Evolutionary conservation across 2,329 filamentous ascomycete species (phyloP).

Genomic region (Ophiostoma perfectum): DNA sequence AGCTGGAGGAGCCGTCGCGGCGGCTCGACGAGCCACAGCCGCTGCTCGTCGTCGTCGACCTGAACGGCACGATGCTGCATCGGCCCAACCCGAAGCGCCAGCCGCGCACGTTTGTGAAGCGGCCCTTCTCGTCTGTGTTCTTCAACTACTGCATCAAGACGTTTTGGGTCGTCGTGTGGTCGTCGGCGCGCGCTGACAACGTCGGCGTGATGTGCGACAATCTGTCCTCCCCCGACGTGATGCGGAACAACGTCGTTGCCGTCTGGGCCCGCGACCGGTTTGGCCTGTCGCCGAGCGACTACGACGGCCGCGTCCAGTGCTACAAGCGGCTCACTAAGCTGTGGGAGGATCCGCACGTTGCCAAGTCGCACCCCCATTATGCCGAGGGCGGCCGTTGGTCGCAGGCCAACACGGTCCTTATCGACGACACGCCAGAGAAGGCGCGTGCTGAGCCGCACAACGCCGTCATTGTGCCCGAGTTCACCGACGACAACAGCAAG

Average conservation of each 20-base stretch:
- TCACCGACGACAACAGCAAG: constrained; percentile 46
- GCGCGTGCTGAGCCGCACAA: constrained; percentile 79
- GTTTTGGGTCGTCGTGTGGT: constrained; percentile 85
- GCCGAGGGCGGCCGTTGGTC: constrained; percentile 49
- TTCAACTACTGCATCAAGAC: constrained; percentile 66
- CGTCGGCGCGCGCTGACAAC: constrained; percentile 71
- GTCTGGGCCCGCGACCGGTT: constrained; percentile 77
- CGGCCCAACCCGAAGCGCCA: constrained; percentile 50
- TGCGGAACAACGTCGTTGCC: constrained; percentile 49
- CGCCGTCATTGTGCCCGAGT: constrained; percentile 74
- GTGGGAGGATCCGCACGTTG: constrained; percentile 54
- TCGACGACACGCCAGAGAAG: constrained; percentile 82
- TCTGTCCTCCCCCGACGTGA: constrained; percentile 36
- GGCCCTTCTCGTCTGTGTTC: constrained; percentile 65
- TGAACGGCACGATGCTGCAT: constrained; percentile 84
- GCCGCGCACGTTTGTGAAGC: constrained; percentile 53
- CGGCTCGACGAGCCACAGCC: constrained; percentile 48
- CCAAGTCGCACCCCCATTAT: constrained; percentile 41
- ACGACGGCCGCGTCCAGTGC: constrained; percentile 67
- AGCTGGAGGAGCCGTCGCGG: constrained; percentile 36
- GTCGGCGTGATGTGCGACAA: constrained; percentile 61
- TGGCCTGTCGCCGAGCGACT: constrained; percentile 59
- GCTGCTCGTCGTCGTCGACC: constrained; percentile 79
- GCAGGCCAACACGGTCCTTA: constrained; percentile 80
- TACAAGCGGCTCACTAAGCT: constrained; percentile 78